These are phyloP conservation scores for Dendrobium officinale DNA, from an alignment of 106 monocot species.

Conservation along the genomic window DNA sequence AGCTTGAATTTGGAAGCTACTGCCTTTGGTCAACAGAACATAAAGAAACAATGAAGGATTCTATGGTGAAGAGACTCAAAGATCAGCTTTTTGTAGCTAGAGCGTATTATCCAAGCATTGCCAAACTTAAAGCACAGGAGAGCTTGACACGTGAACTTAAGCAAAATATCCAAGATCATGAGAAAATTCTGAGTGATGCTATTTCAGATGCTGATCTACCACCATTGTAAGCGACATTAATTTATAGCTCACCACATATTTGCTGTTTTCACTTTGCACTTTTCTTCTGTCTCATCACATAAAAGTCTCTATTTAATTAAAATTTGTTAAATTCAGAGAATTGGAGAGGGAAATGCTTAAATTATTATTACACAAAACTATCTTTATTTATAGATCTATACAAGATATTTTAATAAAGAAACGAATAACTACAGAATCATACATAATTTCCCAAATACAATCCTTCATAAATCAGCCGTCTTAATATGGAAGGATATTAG, in stretches of 20 bases:
- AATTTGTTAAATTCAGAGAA: not conserved
- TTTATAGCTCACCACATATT: not conserved
- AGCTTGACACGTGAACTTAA: slow-evolving; percentile 47
- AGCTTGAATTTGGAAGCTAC: slow-evolving; percentile 12
- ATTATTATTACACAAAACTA: no score
- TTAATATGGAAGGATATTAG: no score
- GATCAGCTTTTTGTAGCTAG: slow-evolving; percentile 75
- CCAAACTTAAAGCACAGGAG: slow-evolving; percentile 41
- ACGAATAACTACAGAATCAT: no score
- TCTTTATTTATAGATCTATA: no score
- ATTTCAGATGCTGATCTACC: slow-evolving; percentile 57
- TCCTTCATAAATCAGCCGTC: no score
- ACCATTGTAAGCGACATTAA: slow-evolving; percentile 30
- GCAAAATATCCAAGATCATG: slow-evolving; percentile 73
- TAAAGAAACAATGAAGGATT: slow-evolving; percentile 7
- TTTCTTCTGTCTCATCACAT: not conserved
- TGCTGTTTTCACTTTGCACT: not conserved
- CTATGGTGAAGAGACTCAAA: slow-evolving; percentile 11
- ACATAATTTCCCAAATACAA: no score
- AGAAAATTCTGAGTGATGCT: slow-evolving; percentile 55
- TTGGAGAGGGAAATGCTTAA: no score
- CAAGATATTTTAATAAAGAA: no score
- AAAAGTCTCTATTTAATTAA: not conserved
- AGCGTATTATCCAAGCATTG: slow-evolving; percentile 77
- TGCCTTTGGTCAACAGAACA: slow-evolving; percentile 12